Percentiles rank a stretch among this genome's conserved stretches.
Conservation (phyloP, 441 rosid species). For the Adansonia madagascariensis region DNA sequence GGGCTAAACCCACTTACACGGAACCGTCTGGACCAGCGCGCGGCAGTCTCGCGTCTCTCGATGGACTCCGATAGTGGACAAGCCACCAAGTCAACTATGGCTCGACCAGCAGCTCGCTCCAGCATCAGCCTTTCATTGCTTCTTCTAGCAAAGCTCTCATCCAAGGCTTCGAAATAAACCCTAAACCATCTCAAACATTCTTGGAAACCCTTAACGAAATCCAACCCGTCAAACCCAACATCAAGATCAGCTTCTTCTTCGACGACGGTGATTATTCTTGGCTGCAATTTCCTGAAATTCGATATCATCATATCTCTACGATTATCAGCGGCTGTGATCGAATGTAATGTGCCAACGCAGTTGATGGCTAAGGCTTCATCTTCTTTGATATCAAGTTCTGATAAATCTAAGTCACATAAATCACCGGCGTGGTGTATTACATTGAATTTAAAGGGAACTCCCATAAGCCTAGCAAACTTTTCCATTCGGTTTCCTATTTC, state of each 20-base stretch:
- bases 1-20: slow-evolving; percentile 55
- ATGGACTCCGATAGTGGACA: slow-evolving; percentile 61
- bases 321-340: slow-evolving; percentile 48
- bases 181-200: slow-evolving; percentile 87
- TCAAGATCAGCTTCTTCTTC: slow-evolving; percentile 95
- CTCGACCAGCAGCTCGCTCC: slow-evolving; percentile 78
- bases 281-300: slow-evolving; percentile 57
- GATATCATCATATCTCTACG: slow-evolving; percentile 67
- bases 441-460: slow-evolving; percentile 86
- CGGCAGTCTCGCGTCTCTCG: slow-evolving; percentile 78
- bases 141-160: slow-evolving; percentile 73
- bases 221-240: slow-evolving; percentile 59
- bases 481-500: slow-evolving; percentile 89
- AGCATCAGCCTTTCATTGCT: slow-evolving; percentile 90
- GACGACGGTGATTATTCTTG: slow-evolving; percentile 73
- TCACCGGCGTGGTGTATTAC: slow-evolving; percentile 77
- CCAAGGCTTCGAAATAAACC: slow-evolving; percentile 85
- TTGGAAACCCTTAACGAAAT: slow-evolving; percentile 66
- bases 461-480: slow-evolving; percentile 93
- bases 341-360: slow-evolving; percentile 67
- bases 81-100: slow-evolving; percentile 80
- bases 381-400: slow-evolving; percentile 49
- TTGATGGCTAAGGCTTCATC: slow-evolving; percentile 91
- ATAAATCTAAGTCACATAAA: slow-evolving; percentile 61
- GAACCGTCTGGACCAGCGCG: slow-evolving; percentile 75